Percentiles rank a stretch among this genome's conserved stretches.
Conservation (phyloP, 768 basidiomycete genomes). For the Pleurotus eryngii region DNA sequence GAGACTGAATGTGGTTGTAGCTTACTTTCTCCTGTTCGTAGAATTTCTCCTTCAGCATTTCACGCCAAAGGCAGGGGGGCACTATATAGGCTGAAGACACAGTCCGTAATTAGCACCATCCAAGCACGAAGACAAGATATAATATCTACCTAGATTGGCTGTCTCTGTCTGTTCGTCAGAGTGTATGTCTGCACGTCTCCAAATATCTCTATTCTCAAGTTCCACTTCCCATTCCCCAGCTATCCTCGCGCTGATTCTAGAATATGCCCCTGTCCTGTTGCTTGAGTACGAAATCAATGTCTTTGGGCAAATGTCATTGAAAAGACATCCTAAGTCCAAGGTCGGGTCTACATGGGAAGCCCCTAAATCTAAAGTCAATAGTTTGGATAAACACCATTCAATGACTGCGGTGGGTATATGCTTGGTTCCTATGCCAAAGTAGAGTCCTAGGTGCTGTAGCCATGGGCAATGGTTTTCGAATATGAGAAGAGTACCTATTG, state of each 20-base stretch:
- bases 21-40: too few species aligned
- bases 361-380: background rate
- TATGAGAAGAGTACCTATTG: background rate
- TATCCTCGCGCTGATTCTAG: background rate
- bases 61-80: too few species aligned
- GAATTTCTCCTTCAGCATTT: too few species aligned
- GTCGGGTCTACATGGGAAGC: background rate
- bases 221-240: background rate
- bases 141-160: too few species aligned
- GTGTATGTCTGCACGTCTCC: background rate
- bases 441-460: background rate
- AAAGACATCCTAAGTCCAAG: background rate
- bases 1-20: too few species aligned
- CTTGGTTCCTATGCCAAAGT: background rate
- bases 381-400: background rate
- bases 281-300: background rate
- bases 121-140: too few species aligned
- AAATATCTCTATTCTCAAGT: background rate
- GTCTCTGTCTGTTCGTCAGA: background rate
- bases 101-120: too few species aligned
- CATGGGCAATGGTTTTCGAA: background rate
- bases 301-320: background rate
- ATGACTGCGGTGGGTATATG: background rate
- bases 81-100: too few species aligned
- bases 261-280: background rate